A percentile compares a stretch with the other conserved stretches of the same genome.
phyloP scores from a whole-genome alignment of 495 filamentous ascomycete genomes.

The Podospora conica region DNA sequence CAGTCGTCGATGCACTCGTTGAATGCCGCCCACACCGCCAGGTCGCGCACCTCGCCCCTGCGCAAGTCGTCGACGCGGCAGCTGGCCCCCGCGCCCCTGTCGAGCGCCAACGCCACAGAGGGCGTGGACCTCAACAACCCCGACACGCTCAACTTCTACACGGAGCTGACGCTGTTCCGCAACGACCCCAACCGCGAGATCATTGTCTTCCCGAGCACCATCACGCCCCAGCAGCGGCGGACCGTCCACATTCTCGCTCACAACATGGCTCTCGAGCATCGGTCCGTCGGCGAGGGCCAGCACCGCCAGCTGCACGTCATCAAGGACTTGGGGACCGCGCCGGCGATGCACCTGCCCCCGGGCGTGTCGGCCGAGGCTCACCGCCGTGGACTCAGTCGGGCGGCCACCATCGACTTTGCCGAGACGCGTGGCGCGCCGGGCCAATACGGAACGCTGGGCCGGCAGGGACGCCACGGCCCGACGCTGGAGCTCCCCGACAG shows the following conservation, averaged over 20 bases:
- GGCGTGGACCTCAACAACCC: conserved; percentile 92
- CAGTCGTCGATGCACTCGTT: conserved; percentile 82
- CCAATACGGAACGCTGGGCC: conserved; percentile 66
- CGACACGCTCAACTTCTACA: conserved; percentile 78
- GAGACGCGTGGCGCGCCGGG: conserved; percentile 69
- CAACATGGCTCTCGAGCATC: conserved; percentile 85
- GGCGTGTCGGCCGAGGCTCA: conserved; percentile 66
- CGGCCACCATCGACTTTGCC: conserved; percentile 97
- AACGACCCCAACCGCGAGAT: conserved; percentile 70
- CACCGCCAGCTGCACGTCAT: conserved; percentile 84
- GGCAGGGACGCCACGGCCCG: conserved; percentile 57
- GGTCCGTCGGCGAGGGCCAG: conserved; percentile 78
- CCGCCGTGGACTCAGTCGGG: conserved; percentile 78
- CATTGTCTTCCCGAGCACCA: conserved; percentile 70
- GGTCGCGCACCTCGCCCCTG: conserved; percentile 34
- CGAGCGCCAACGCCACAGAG: conserved; percentile 24
- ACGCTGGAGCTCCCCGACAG: conserved; percentile 82
- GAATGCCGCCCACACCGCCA: conserved; percentile 43
- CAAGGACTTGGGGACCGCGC: conserved; percentile 47
- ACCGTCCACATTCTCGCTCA: conserved; percentile 92
- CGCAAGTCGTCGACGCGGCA: conserved; percentile 22
- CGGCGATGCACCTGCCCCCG: conserved; percentile 48
- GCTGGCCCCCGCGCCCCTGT: conserved; percentile 24
- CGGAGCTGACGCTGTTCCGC: conserved; percentile 81
- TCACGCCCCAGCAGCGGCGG: conserved; percentile 76